A percentile compares a stretch with the other conserved stretches of the same genome.
These are phyloP conservation scores for Ustilago loliicola DNA, from an alignment of 1,284 basidiomycete genomes.

Conservation along the genomic window DNA sequence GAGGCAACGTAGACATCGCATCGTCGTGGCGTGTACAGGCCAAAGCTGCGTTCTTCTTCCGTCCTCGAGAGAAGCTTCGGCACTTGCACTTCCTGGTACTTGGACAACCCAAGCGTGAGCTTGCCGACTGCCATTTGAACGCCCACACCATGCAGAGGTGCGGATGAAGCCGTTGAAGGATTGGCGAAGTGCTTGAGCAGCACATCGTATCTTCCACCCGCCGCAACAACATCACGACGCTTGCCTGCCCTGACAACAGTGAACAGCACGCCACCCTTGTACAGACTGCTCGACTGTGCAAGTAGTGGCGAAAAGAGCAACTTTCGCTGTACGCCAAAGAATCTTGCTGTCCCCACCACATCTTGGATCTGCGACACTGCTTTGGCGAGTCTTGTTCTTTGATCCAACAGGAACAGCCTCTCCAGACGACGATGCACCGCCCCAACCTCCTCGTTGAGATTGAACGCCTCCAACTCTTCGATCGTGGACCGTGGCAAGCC, in stretches of 20 bases:
- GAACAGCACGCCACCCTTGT: slow-evolving; percentile 81
- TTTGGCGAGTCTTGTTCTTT: slow-evolving; percentile 59
- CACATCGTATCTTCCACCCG: slow-evolving; percentile 84
- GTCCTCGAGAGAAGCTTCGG: slow-evolving; percentile 77
- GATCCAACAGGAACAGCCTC: slow-evolving; percentile 55
- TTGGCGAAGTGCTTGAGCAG: slow-evolving; percentile 78
- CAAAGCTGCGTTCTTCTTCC: slow-evolving; percentile 84
- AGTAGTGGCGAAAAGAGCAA: slow-evolving; percentile 79
- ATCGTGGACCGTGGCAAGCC: slow-evolving; percentile 60
- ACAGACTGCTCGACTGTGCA: slow-evolving; percentile 76
- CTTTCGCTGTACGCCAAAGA: slow-evolving; percentile 77
- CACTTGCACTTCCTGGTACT: slow-evolving; percentile 77
- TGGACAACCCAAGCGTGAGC: slow-evolving; percentile 79
- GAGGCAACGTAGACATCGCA: slow-evolving; percentile 83
- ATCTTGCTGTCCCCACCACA: slow-evolving; percentile 77
- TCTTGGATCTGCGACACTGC: slow-evolving; percentile 76
- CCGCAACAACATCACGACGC: slow-evolving; percentile 79
- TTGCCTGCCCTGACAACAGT: slow-evolving; percentile 79
- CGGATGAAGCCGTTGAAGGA: slow-evolving; percentile 64
- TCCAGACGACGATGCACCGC: slow-evolving; percentile 52
- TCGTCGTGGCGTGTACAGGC: slow-evolving; percentile 85
- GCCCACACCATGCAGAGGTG: slow-evolving; percentile 77
- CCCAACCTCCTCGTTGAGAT: slow-evolving; percentile 58
- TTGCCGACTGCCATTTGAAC: slow-evolving; percentile 84
- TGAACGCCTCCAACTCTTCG: slow-evolving; percentile 67